phyloP scores from a whole-genome alignment of 129 eudicot genomes.

The Ambrosia trifida region DNA sequence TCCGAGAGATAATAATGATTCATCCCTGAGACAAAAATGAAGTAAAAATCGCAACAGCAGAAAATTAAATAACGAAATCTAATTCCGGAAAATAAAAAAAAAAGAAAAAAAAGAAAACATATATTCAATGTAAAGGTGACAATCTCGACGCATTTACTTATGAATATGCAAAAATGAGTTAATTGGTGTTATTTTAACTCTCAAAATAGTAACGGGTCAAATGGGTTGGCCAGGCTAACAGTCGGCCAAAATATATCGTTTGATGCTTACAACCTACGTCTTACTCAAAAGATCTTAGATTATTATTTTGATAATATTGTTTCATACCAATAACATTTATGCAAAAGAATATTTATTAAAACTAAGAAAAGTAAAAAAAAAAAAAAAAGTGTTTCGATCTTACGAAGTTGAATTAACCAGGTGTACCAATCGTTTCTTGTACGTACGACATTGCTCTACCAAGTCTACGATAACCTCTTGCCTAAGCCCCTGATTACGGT shows the following conservation, averaged over 20 bases:
- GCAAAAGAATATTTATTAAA: background rate
- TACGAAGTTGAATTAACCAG: conserved; percentile 98
- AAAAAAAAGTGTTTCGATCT: conserved; percentile 26
- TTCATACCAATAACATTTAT: background rate
- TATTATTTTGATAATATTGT: background rate
- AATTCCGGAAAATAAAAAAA: background rate
- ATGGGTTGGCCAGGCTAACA: background rate
- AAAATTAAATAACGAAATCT: background rate
- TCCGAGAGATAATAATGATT: conserved; percentile 82
- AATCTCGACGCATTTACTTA: background rate
- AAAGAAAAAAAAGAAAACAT: background rate
- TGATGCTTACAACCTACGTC: background rate
- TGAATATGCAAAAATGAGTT: background rate
- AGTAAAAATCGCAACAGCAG: background rate
- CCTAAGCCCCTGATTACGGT: conserved; percentile 57
- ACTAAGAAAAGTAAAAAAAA: background rate
- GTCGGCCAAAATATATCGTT: background rate
- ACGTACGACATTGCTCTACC: conserved; percentile 92
- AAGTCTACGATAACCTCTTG: conserved; percentile 92
- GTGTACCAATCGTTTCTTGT: conserved; percentile 95
- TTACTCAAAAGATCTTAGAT: background rate
- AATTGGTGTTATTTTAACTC: background rate
- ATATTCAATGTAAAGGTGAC: background rate
- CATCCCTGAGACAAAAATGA: conserved; percentile 56
- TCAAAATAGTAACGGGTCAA: background rate